A percentile compares a stretch with the other conserved stretches of the same genome.
Evolutionary conservation across 768 basidiomycete genomes (phyloP).

Genomic region (Clitopilus hobsonii): DNA sequence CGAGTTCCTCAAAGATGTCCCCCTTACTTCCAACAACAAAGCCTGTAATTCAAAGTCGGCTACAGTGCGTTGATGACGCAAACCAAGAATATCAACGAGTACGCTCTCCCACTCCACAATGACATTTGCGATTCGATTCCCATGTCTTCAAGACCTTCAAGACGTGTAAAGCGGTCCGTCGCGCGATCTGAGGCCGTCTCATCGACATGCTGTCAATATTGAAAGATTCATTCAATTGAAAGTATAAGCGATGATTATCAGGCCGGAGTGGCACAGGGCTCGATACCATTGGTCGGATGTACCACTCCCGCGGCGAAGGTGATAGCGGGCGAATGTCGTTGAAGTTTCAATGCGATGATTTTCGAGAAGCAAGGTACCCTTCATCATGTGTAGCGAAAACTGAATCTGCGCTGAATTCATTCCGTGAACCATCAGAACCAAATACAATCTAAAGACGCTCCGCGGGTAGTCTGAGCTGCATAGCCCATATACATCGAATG

Average conservation of each 20-base stretch:
- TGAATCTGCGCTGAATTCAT: too few relatives aligned
- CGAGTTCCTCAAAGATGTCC: background rate
- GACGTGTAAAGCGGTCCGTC: too few relatives aligned
- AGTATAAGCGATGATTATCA: background rate
- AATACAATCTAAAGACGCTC: too few relatives aligned
- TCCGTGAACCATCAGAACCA: too few relatives aligned
- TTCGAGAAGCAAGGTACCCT: background rate
- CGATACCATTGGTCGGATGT: background rate
- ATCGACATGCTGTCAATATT: too few relatives aligned
- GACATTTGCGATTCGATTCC: too few relatives aligned
- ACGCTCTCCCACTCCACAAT: background rate
- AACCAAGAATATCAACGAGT: background rate
- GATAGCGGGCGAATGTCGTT: background rate
- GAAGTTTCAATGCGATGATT: background rate
- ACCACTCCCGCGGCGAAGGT: background rate
- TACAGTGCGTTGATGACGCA: background rate
- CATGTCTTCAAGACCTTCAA: too few relatives aligned
- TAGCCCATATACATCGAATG: too few relatives aligned
- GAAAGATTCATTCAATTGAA: background rate
- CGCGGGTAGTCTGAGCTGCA: too few relatives aligned
- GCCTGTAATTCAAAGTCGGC: background rate
- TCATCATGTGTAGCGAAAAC: background rate
- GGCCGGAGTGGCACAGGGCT: background rate
- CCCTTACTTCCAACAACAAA: background rate
- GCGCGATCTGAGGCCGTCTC: too few relatives aligned